Percentiles rank a stretch among this genome's conserved stretches.
These are phyloP conservation scores for Suillus lakei DNA, from an alignment of 768 basidiomycete genomes.

Conservation along the genomic window DNA sequence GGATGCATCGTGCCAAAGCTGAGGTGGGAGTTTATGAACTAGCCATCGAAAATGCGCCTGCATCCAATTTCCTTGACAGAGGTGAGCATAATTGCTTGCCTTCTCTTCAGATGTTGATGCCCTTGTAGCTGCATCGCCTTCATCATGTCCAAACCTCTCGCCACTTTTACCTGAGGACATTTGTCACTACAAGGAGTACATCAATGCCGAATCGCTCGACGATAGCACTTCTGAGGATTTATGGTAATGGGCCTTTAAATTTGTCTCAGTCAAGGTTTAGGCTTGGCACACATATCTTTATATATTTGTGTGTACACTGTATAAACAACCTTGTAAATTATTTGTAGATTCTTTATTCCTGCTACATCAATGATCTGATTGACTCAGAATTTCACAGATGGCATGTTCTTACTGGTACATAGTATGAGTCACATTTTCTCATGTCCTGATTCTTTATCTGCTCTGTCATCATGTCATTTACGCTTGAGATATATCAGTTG, in stretches of 20 bases:
- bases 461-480: no score
- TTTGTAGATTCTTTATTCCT: no score
- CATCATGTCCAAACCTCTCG: not conserved
- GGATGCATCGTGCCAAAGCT: not conserved
- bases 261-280: not conserved
- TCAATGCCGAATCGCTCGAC: not conserved
- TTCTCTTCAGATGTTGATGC: not conserved
- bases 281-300: not conserved
- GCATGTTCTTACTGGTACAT: no score
- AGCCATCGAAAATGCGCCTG: not conserved
- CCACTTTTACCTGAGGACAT: not conserved
- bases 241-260: not conserved
- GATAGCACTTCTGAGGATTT: not conserved
- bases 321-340: not conserved
- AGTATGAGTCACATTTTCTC: no score
- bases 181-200: not conserved
- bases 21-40: not conserved
- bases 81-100: not conserved
- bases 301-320: not conserved
- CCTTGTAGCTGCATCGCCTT: not conserved
- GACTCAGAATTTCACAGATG: no score
- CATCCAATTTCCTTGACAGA: not conserved
- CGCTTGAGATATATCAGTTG: no score
- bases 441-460: no score
- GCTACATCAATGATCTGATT: no score